Conservation (phyloP, 306 rosid species). For the Senna siamea region DNA sequence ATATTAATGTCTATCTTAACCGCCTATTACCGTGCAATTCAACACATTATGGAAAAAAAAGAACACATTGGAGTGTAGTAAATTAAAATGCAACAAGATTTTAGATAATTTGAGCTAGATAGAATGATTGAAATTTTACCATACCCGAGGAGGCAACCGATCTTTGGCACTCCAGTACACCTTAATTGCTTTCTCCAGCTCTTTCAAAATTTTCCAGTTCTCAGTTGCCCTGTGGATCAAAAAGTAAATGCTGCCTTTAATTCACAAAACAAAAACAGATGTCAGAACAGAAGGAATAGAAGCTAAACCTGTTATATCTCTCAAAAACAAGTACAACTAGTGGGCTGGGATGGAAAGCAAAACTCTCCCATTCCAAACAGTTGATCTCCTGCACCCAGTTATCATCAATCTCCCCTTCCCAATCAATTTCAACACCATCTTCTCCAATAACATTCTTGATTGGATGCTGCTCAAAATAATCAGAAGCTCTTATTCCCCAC, state of each 20-base stretch:
- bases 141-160: constrained; percentile 91
- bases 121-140: constrained; percentile 7
- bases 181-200: constrained; percentile 86
- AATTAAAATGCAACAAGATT: too few species aligned
- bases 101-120: background rate
- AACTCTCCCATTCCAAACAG: constrained; percentile 93
- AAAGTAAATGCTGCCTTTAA: constrained; percentile 25
- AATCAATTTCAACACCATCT: constrained; percentile 81
- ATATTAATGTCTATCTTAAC: constrained; percentile 86
- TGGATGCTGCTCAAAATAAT: constrained; percentile 88
- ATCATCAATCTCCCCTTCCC: constrained; percentile 96
- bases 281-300: background rate
- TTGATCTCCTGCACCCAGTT: constrained; percentile 94
- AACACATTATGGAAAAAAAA: constrained; percentile 14
- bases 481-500: constrained; percentile 90
- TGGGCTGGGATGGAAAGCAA: constrained; percentile 95
- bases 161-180: constrained; percentile 85
- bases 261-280: too few species aligned
- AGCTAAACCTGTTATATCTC: constrained; percentile 72
- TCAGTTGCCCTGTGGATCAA: constrained; percentile 62
- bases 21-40: constrained; percentile 51
- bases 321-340: constrained; percentile 87
- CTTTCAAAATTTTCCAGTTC: constrained; percentile 92
- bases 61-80: too few species aligned
- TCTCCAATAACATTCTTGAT: constrained; percentile 77